Evolutionary conservation across 768 basidiomycete genomes (phyloP), one percentile per base, ranked within the genome.

Genomic region (Boletus reticuloceps): DNA sequence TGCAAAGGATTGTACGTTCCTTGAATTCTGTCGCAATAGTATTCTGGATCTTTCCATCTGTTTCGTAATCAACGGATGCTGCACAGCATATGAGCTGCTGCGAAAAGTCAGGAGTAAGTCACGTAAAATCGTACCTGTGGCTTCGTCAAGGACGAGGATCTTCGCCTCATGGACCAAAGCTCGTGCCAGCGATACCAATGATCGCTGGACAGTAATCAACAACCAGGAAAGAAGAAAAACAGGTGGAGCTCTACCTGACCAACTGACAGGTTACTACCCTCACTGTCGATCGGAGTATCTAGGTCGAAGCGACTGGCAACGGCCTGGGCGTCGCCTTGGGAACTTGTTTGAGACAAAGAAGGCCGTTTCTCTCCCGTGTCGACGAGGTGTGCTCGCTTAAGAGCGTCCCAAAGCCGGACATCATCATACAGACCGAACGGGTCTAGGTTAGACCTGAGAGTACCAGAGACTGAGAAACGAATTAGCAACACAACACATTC

Each of bases 61-160:
- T 95, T 71, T 91, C 91, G 61, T 86, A 89, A 62, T 94, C 91
- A 29, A 94, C 90, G 12, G 88, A 89, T n/a, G 90, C 90, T 82
- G 55, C 20, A 29, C 11, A 11, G 17, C 47, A 17, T 6, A 17
- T 63, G 22, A 54, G 41, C 6, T 40, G n/a, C 12, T 25, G 14
- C 3, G n/a, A 37, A 43, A 31, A 2, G 34, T 48, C n/a, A 36
- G n/a, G 36, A 42, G 29, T 27, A 10, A 6, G 27, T 29, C 6
- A 13, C 6, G 12, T 38, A 22, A 46, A 37, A 17, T 50, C 62
- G 45, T 60, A 82, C 83, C 86, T 47, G 92, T 94, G 0, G 93
- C 93, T 75, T 95, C 94, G 67, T 97, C 94, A 12, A 98, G 77
- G 44, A 97, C 84, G 47, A 95, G 84, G 32, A 96, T 83, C 66